A percentile compares a stretch with the other conserved stretches of the same genome.
Conservation (phyloP, 345 rosid genomes). For the Geranium rotundifolium region DNA sequence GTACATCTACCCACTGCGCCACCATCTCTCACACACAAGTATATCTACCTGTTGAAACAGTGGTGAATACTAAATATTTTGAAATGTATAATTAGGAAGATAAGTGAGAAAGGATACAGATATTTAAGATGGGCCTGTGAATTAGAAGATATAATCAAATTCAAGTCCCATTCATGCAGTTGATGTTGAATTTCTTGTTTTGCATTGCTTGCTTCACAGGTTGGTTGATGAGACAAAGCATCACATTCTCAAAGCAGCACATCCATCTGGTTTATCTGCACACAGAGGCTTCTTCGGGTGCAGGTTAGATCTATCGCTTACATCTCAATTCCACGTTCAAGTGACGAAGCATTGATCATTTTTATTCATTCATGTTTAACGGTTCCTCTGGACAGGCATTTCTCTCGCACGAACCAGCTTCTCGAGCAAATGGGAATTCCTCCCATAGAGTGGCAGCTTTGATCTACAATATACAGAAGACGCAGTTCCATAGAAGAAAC, state of each 20-base stretch:
- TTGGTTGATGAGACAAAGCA: constrained; percentile 78
- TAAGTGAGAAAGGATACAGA: background rate
- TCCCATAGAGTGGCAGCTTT: constrained; percentile 86
- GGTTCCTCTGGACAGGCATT: constrained; percentile 47
- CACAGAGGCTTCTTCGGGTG: constrained; percentile 91
- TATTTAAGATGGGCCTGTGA: background rate
- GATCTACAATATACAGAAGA: constrained; percentile 6
- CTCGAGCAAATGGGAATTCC: constrained; percentile 51
- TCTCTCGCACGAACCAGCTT: constrained; percentile 73
- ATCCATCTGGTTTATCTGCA: constrained; percentile 99
- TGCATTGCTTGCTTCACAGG: constrained; percentile 24
- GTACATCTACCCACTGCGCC: too few species aligned
- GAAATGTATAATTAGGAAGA: background rate
- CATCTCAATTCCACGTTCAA: background rate
- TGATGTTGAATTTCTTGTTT: background rate
- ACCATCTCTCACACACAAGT: too few species aligned
- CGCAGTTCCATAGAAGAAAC: background rate
- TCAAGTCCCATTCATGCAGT: background rate
- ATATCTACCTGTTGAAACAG: too few species aligned
- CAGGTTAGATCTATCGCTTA: constrained; percentile 39
- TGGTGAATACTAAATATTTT: too few species aligned
- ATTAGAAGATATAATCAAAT: background rate
- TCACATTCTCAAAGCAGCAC: constrained; percentile 91
- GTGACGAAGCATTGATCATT: background rate
- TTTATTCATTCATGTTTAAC: background rate